Evolutionary conservation across 768 basidiomycete species (phyloP), one percentile per base, ranked within the genome.

Genomic region (Suillus paluster): DNA sequence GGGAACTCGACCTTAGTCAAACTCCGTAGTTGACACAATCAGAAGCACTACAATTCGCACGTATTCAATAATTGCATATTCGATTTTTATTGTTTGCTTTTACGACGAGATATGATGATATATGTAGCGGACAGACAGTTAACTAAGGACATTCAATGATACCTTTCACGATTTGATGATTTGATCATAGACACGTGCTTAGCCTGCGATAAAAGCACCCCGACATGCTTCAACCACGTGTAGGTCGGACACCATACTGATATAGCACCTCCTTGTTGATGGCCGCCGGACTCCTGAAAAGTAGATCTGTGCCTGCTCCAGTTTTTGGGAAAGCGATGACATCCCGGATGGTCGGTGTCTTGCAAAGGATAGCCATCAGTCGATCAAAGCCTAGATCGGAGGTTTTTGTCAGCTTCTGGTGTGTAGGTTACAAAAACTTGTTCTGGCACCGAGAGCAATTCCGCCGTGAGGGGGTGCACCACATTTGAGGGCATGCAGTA

Each of bases 311-410:
- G 6, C 96, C 95, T 62, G 79, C 85, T 44, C 87, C 85, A 9
- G 91, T 90, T 80, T 98, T 98, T 10, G 96, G 96, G 80, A 98
- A 98, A 21, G 96, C 96, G 66, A 98, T 97, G 66, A 98, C 96
- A 69, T 97, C 95, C 63, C 94, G 84, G 67, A 98, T 98, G 42
- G 94, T 94, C 62, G 85, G 83, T 4, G 94, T 85, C 64, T 88
- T 86, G 80, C 94, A 95, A 4, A 98, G 83, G 65, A 96, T 95
- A 14, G 95, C 83, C 86, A 97, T 91, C 64, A 98, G 79, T 38
- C 96, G 87, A 81, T 98, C 96, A 67, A 98, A 93, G 50, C 95
- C 95, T 96, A 73, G 23, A 64, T 50, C 50, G 50, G 57, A 30
- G 41, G 6, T 25, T 12, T 54, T 56, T 61, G 46, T 67, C 38